Conservation (phyloP, 1,139 yeast genomes). For the Suhomyces anneliseae region DNA sequence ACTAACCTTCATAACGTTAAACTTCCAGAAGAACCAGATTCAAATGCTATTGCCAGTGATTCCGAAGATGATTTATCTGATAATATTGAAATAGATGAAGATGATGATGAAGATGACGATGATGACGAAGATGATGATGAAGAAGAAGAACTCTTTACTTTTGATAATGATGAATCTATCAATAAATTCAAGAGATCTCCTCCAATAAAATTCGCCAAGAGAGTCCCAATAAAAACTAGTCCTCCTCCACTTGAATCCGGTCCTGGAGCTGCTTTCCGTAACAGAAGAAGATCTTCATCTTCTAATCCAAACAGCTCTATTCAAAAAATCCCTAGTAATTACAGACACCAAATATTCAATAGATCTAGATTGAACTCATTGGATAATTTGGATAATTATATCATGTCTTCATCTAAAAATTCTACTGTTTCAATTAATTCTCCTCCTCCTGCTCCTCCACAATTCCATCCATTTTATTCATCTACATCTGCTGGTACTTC, state of each 20-base stretch:
- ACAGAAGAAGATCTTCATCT: constrained; percentile 30
- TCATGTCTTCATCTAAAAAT: constrained; percentile 41
- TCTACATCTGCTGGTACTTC: constrained; percentile 14
- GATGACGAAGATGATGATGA: constrained; percentile 19
- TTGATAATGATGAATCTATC: constrained; percentile 42
- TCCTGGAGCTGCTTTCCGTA: constrained; percentile 3
- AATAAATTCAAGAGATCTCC: constrained; percentile 29
- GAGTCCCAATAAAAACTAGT: constrained; percentile 44
- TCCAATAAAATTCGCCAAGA: constrained; percentile 44
- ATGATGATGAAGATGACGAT: constrained; percentile 21
- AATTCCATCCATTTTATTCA: constrained; percentile 9
- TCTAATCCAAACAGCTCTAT: constrained; percentile 15
- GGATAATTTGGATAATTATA: constrained; percentile 46
- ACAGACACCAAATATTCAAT: constrained; percentile 36
- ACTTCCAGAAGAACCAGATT: constrained; percentile 39
- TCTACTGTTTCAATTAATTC: constrained; percentile 38
- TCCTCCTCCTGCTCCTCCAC: constrained; percentile 34
- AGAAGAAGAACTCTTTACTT: constrained; percentile 40
- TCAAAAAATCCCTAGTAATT: constrained; percentile 12
- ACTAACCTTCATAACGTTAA: constrained; percentile 48
- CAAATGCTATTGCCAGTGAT: constrained; percentile 39
- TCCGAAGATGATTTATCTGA: constrained; percentile 41
- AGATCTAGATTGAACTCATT: constrained; percentile 46
- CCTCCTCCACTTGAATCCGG: constrained; percentile 40
- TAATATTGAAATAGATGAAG: constrained; percentile 20